These are phyloP conservation scores for Aspergillus sp. DNA, from an alignment of 2,329 filamentous ascomycete genomes.

Conservation along the genomic window DNA sequence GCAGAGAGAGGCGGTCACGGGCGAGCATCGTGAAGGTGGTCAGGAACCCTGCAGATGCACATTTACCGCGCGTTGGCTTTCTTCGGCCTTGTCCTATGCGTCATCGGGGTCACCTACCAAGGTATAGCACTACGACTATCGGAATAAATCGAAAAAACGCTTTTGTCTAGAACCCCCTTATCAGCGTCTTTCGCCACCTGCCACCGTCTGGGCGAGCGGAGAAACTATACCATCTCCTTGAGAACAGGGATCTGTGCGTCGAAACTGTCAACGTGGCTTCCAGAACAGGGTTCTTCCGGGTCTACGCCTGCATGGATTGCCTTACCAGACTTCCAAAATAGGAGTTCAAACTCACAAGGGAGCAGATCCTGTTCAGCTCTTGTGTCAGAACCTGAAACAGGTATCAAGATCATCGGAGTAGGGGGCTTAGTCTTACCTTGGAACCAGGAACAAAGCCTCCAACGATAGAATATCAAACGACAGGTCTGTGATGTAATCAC, in stretches of 20 bases:
- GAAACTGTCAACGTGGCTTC: conserved; percentile 20
- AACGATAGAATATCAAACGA: conserved; percentile 88
- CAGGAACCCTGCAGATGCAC: conserved; percentile 65
- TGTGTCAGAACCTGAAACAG: conserved; percentile 22
- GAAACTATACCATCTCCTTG: conserved; percentile 73
- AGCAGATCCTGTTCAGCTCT: conserved; percentile 66
- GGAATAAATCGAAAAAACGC: conserved; percentile 84
- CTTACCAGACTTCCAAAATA: conserved; percentile 67
- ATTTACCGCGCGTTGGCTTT: not conserved
- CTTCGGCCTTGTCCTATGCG: not conserved
- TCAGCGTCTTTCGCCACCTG: conserved; percentile 28
- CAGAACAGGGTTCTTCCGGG: conserved; percentile 3
- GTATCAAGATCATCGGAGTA: not conserved
- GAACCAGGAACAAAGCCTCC: conserved; percentile 86
- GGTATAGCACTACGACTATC: conserved; percentile 76
- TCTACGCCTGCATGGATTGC: conserved; percentile 23
- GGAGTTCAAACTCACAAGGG: conserved; percentile 79
- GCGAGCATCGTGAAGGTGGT: conserved; percentile 71
- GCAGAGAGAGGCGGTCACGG: conserved; percentile 56
- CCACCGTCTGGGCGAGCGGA: not conserved
- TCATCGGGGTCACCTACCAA: conserved; percentile 37
- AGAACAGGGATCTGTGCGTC: conserved; percentile 72
- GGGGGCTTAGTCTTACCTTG: conserved; percentile 50
- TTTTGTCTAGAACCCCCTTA: conserved; percentile 58
- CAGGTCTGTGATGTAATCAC: conserved; percentile 67